Evolutionary conservation across 768 basidiomycete species (phyloP).

Genomic region (Mycena vulgaris): DNA sequence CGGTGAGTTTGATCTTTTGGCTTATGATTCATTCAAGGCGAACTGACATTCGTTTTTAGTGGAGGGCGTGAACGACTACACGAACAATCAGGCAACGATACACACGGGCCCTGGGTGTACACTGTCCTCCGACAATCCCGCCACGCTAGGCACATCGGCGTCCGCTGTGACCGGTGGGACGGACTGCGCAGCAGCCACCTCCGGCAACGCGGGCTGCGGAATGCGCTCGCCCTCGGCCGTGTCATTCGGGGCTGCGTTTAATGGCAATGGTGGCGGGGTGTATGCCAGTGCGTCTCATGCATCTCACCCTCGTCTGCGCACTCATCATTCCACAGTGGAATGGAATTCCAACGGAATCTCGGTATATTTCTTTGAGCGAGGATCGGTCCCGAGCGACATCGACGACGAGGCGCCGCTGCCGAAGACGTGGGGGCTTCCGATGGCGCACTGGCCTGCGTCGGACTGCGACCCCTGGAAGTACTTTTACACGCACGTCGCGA

Average conservation of each 20-base stretch:
- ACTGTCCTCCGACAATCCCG: conserved; percentile 64
- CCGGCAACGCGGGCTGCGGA: conserved; percentile 88
- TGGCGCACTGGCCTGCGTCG: conserved; percentile 84
- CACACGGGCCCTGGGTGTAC: conserved; percentile 84
- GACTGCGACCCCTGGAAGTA: conserved; percentile 83
- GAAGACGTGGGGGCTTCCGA: conserved; percentile 80
- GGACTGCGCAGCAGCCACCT: conserved; percentile 79
- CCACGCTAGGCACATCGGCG: conserved; percentile 71
- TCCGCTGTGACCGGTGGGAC: conserved; percentile 73
- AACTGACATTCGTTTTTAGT: conserved; percentile 47
- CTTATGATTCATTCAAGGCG: background rate
- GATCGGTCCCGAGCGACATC: conserved; percentile 84
- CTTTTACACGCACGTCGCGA: conserved; percentile 83
- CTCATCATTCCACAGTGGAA: conserved; percentile 63
- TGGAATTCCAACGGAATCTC: conserved; percentile 86
- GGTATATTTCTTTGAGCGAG: conserved; percentile 87
- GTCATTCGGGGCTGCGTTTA: conserved; percentile 91
- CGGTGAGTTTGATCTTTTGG: background rate
- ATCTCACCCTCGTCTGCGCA: conserved; percentile 18
- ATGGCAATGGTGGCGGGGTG: conserved; percentile 87
- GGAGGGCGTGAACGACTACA: conserved; percentile 88
- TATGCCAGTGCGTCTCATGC: conserved; percentile 81
- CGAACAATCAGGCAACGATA: conserved; percentile 85
- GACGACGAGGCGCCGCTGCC: conserved; percentile 81
- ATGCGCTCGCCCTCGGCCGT: conserved; percentile 71